Base-by-base conservation (phyloP, 176 grass and related monocot genomes). In the Stipa capillata region DNA sequence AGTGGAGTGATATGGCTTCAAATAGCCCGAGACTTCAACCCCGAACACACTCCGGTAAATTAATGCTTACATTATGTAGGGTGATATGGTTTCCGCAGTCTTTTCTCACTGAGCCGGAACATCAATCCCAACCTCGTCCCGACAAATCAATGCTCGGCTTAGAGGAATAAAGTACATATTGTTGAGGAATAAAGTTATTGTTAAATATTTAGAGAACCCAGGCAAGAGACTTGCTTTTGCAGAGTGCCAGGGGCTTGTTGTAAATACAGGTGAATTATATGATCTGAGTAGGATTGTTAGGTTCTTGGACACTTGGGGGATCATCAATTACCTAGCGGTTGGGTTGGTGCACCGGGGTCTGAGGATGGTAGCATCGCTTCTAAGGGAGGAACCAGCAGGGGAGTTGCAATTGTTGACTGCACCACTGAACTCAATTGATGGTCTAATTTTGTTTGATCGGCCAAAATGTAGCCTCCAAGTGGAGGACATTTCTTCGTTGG, bases 221-320 rank as follows among this genome's bases (percentile, higher is more conserved):
- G 59, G 74, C 23, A 94, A 85, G 78, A 85, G 87, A 65, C 80
- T 98, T 65, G 86, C 87, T 31, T 90, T 93, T 76, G 87, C 81
- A 1, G 92, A 98, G 65, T 94, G 92, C 65, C 92, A 94, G 66
- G 69, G 82, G 34, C 78, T 94, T 82, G 90, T 98, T 85, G 77
- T 86, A 3, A 94, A 62, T 83, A 87, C 73, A 16, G 78, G 75
- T n/a, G 95, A 94, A 62, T 61, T 97, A 55, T 91, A 94, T 74
- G 90, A 98, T 73, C 81, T 98, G 40, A 93, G 90, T 78, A 88
- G 96, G 41, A 93, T 98, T 48, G 92, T 98, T 61, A 82, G 90
- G 44, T 94, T 94, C 85, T 83, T 98, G 66, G 96, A 98, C 34
- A 85, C 89, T 21, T 94, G 92, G 92, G 96, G 96, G 69, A 94